Percentiles rank a stretch among this genome's conserved stretches.
Evolutionary conservation across 805 yeast species (phyloP).

Genomic region (Torulaspora microellipsoides): DNA sequence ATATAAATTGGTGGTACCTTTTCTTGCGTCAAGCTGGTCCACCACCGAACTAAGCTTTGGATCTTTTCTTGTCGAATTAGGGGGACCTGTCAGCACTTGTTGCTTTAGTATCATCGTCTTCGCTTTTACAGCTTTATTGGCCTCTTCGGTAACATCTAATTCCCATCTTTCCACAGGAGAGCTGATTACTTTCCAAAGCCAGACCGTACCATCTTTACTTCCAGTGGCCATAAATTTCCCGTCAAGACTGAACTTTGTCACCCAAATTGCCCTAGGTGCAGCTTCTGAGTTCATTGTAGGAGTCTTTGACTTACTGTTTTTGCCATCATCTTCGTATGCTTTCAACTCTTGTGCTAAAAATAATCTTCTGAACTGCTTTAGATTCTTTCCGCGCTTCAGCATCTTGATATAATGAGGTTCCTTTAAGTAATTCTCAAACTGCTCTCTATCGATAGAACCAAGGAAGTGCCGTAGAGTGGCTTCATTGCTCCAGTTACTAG

Average conservation of each 20-base stretch:
- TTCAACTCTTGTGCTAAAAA: constrained; percentile 64
- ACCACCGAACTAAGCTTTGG: background rate
- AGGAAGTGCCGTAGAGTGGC: constrained; percentile 12
- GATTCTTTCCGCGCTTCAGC: constrained; percentile 42
- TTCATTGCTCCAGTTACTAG: constrained; percentile 1
- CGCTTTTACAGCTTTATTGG: constrained; percentile 10
- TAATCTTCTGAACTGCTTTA: constrained; percentile 47
- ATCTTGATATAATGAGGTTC: constrained; percentile 55
- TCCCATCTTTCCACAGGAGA: constrained; percentile 65
- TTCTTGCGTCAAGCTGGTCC: constrained; percentile 1
- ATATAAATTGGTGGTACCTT: constrained; percentile 28
- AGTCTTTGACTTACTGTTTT: background rate
- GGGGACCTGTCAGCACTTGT: constrained; percentile 1
- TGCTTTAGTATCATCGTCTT: constrained; percentile 11
- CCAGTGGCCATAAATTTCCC: constrained; percentile 84
- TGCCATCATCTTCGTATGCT: constrained; percentile 14
- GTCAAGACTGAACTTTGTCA: constrained; percentile 66
- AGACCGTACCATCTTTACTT: constrained; percentile 64
- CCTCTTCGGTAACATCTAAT: constrained; percentile 22
- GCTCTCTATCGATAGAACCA: constrained; percentile 34
- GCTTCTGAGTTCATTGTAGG: constrained; percentile 1
- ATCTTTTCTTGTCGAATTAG: background rate
- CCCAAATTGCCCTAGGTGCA: constrained; percentile 53
- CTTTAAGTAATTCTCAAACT: constrained; percentile 40
- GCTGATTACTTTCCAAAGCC: constrained; percentile 76